These are phyloP conservation scores for Epichloe elymi DNA, from an alignment of 2,329 filamentous ascomycete species.

Conservation along the genomic window DNA sequence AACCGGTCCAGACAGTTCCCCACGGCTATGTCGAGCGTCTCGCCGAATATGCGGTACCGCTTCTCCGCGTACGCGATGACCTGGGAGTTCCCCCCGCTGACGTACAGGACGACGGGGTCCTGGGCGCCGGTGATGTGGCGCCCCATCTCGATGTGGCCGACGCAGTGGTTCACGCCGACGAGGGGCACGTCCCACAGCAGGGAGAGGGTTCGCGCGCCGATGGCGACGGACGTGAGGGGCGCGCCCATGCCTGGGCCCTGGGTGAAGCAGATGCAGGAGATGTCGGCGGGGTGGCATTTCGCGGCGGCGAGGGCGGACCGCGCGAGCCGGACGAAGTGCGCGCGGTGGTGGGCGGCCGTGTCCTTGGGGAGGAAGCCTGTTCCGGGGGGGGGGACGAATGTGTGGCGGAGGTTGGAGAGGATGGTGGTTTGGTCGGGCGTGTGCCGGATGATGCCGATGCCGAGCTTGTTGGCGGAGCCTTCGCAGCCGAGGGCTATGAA, in stretches of 20 bases:
- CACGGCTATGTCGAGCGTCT: conserved; percentile 93
- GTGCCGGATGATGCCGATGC: conserved; percentile 84
- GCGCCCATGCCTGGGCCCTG: conserved; percentile 94
- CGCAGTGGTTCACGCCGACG: conserved; percentile 93
- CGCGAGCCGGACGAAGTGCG: conserved; percentile 72
- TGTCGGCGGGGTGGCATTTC: conserved; percentile 43
- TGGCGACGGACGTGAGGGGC: conserved; percentile 72
- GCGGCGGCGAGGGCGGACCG: conserved; percentile 66
- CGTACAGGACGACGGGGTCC: conserved; percentile 92
- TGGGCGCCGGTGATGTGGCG: conserved; percentile 77
- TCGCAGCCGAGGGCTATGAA: conserved; percentile 54
- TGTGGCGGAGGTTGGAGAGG: conserved; percentile 89
- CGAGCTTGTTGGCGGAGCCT: conserved; percentile 95
- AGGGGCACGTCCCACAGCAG: conserved; percentile 81
- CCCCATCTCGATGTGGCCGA: conserved; percentile 98
- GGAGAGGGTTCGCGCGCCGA: conserved; percentile 69
- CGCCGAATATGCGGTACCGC: conserved; percentile 93
- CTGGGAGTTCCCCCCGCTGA: conserved; percentile 91
- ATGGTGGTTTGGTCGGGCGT: conserved; percentile 44
- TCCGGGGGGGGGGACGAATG: conserved; percentile 81
- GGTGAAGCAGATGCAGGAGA: conserved; percentile 93
- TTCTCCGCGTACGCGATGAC: conserved; percentile 94
- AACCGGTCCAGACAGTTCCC: conserved; percentile 96
- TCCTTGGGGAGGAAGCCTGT: conserved; percentile 95
- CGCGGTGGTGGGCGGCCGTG: conserved; percentile 81